phyloP scores from a whole-genome alignment of 2,329 filamentous ascomycete genomes.

The Colletotrichum tanaceti region DNA sequence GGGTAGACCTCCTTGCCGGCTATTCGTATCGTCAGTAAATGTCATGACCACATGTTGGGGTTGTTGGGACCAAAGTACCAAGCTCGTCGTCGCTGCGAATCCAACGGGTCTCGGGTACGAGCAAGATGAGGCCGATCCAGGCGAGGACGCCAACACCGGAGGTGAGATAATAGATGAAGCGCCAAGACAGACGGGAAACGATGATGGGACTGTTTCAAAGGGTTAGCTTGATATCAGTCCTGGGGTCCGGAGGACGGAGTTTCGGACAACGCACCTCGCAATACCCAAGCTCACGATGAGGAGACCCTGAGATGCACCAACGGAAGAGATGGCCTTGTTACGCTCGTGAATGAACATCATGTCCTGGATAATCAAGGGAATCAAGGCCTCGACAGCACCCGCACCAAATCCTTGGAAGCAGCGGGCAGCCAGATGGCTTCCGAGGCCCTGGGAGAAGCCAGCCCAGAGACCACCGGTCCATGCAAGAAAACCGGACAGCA shows the following conservation, averaged over 20 bases:
- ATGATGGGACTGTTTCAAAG: constrained; percentile 44
- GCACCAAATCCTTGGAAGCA: constrained; percentile 52
- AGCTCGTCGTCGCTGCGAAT: constrained; percentile 48
- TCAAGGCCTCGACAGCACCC: constrained; percentile 51
- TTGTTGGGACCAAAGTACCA: constrained; percentile 35
- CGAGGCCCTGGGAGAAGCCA: constrained; percentile 47
- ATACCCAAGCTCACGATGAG: constrained; percentile 48
- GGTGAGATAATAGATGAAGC: constrained; percentile 51
- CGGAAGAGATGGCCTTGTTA: constrained; percentile 49
- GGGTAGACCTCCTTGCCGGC: constrained; percentile 41
- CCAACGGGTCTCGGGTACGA: constrained; percentile 54
- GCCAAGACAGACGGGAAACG: constrained; percentile 49
- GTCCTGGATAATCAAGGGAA: constrained; percentile 54
- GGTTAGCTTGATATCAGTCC: background rate
- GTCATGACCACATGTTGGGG: too few species aligned
- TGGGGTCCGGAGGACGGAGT: background rate
- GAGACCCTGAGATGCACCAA: constrained; percentile 48
- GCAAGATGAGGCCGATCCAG: constrained; percentile 50
- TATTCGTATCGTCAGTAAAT: constrained; percentile 8
- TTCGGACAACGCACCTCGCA: constrained; percentile 29
- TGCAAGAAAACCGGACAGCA: constrained; percentile 48
- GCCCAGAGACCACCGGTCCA: constrained; percentile 53
- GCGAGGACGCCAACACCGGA: constrained; percentile 47
- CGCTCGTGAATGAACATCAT: constrained; percentile 54
- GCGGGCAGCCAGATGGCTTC: constrained; percentile 49